A percentile compares a stretch with the other conserved stretches of the same genome.
phyloP scores from a whole-genome alignment of 176 grass and related monocot species.

The Dendrocalamus sinicus region DNA sequence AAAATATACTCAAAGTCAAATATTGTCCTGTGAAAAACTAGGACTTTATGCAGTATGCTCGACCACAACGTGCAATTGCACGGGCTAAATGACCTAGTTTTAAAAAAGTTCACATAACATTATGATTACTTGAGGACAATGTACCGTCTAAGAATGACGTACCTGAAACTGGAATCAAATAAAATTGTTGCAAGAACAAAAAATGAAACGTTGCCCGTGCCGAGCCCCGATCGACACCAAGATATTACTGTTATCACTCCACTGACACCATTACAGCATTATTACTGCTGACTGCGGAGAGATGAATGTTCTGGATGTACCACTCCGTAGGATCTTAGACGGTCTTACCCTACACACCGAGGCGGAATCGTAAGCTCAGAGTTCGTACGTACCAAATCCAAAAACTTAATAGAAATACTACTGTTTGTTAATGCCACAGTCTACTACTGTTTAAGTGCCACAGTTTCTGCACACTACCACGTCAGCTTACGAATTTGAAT shows the following conservation, averaged over 20 bases:
- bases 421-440: background rate
- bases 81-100: background rate
- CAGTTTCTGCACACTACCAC: background rate
- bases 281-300: background rate
- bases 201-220: background rate
- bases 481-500: background rate
- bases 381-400: conserved; percentile 5
- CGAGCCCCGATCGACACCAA: background rate
- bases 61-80: background rate
- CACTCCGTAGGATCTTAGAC: background rate
- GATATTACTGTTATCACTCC: background rate
- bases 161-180: too few relatives aligned
- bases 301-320: conserved; percentile 2
- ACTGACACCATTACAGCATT: background rate
- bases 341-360: background rate
- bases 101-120: background rate
- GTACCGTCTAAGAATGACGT: too few relatives aligned
- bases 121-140: background rate
- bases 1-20: background rate
- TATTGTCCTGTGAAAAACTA: background rate
- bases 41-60: background rate
- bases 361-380: background rate
- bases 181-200: background rate
- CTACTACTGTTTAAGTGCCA: background rate
- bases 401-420: background rate